phyloP scores from a whole-genome alignment of 2,329 filamentous ascomycete genomes.

The Fusarium ramigenum region DNA sequence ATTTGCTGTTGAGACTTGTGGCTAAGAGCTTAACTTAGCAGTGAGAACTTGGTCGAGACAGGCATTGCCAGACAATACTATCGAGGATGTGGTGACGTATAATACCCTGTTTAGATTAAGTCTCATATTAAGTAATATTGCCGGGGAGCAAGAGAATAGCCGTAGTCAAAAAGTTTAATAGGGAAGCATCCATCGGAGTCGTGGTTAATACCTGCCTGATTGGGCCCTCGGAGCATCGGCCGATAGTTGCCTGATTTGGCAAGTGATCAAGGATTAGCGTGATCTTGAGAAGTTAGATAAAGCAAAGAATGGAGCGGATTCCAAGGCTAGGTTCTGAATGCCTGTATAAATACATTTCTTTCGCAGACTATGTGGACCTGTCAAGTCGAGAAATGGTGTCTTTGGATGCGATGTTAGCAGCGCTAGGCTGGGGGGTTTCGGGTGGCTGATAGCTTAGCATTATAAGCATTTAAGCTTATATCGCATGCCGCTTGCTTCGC shows the following conservation, averaged over 20 bases:
- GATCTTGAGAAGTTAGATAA: background rate
- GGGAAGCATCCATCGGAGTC: background rate
- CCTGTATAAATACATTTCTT: background rate
- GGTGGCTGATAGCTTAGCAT: background rate
- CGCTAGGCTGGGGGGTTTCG: background rate
- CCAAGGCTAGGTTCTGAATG: background rate
- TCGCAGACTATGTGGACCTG: background rate
- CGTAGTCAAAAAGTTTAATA: rapidly evolving
- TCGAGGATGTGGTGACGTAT: no score
- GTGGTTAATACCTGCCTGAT: background rate
- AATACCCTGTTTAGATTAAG: background rate
- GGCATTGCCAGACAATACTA: no score
- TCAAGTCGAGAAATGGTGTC: background rate
- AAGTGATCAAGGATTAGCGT: background rate
- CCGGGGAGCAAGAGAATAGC: background rate
- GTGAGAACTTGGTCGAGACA: no score
- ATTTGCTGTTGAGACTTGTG: no score
- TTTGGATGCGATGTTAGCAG: rapidly evolving
- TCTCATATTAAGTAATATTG: rapidly evolving
- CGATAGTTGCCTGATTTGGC: background rate
- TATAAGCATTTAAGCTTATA: background rate
- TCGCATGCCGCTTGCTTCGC: rapidly evolving
- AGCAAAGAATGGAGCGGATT: rapidly evolving
- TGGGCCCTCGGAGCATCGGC: background rate
- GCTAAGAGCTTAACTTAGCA: no score